Evolutionary conservation across 805 yeast genomes (phyloP).

Genomic region (Candida nanaspora): DNA sequence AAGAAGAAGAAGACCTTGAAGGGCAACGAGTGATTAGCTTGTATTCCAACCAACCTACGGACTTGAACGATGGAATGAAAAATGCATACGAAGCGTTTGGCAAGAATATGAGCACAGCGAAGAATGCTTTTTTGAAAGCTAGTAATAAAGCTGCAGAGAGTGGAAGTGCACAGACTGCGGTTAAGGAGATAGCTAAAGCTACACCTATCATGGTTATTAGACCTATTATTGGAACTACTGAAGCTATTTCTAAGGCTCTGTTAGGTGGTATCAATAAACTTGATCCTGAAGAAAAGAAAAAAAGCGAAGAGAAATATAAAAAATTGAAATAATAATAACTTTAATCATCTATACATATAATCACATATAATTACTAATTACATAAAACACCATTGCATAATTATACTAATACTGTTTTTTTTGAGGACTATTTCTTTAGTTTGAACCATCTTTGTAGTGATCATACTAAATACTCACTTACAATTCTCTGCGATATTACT

Average conservation of each 20-base stretch:
- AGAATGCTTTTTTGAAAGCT: constrained; percentile 52
- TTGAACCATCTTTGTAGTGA: no score
- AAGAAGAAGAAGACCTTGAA: constrained; percentile 24
- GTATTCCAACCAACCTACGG: constrained; percentile 79
- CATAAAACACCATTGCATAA: no score
- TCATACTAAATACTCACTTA: no score
- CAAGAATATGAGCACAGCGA: constrained; percentile 58
- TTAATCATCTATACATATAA: no score
- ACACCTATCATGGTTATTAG: constrained; percentile 77
- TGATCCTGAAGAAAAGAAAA: constrained; percentile 54
- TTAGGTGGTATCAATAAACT: constrained; percentile 79
- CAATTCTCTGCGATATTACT: no score
- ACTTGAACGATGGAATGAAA: constrained; percentile 61
- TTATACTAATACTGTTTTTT: no score
- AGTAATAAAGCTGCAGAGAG: constrained; percentile 57
- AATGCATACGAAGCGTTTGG: constrained; percentile 73
- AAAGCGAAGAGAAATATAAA: constrained; percentile 63
- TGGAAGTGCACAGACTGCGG: constrained; percentile 59
- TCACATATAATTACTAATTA: not conserved
- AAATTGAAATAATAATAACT: not conserved
- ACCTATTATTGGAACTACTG: constrained; percentile 90
- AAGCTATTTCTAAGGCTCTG: constrained; percentile 74
- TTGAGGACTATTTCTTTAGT: no score
- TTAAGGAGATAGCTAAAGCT: constrained; percentile 59
- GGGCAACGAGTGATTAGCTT: constrained; percentile 49